phyloP scores from a whole-genome alignment of 345 rosid genomes.

The Camelina laxa region DNA sequence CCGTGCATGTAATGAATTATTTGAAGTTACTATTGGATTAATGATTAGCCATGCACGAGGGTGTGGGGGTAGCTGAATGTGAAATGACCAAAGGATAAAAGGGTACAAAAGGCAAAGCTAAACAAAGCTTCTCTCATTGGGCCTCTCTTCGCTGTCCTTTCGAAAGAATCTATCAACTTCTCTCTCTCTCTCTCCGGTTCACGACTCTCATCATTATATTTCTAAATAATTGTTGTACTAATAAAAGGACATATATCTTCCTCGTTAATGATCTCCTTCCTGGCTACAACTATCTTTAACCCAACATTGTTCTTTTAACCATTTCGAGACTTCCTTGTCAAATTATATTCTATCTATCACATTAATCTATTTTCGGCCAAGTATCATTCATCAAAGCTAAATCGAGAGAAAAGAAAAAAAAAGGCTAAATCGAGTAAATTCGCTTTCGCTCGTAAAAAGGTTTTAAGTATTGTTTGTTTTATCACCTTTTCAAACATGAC shows the following conservation, averaged over 20 bases:
- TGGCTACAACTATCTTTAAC: conserved; percentile 34
- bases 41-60: conserved; percentile 26
- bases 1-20: conserved; percentile 16
- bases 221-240: conserved; percentile 26
- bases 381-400: background rate
- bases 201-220: conserved; percentile 25
- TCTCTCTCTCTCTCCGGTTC: background rate
- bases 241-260: conserved; percentile 1
- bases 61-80: background rate
- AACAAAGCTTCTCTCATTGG: conserved; percentile 12
- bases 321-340: conserved; percentile 11
- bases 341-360: background rate
- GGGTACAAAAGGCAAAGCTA: background rate
- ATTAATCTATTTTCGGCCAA: conserved; percentile 1
- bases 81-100: background rate
- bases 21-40: background rate
- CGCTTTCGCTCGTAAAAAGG: background rate
- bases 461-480: background rate
- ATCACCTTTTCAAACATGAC: background rate
- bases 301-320: conserved; percentile 28
- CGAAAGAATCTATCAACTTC: conserved; percentile 23
- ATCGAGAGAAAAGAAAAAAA: too few relatives aligned
- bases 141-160: conserved; percentile 30
- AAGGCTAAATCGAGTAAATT: background rate
- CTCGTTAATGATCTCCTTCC: conserved; percentile 29